phyloP scores from a whole-genome alignment of 257 asterid species.

The Anisodus acutangulus region DNA sequence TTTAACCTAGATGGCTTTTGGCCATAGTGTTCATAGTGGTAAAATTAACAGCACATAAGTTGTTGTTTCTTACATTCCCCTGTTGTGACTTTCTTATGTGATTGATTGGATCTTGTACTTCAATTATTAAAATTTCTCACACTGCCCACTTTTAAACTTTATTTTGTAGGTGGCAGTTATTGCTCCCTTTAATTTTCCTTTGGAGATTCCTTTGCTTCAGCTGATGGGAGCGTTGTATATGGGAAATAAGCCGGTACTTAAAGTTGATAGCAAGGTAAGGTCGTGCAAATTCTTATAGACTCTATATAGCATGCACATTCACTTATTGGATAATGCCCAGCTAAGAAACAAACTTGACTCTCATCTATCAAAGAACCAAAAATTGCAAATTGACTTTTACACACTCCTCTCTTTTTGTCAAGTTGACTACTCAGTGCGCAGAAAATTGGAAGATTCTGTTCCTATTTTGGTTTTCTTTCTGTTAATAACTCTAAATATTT shows the following conservation, averaged over 20 bases:
- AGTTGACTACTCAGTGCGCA: neutral
- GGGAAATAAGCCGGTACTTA: constrained; percentile 98
- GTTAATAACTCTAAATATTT: neutral
- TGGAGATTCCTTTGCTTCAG: constrained; percentile 97
- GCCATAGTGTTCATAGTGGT: neutral
- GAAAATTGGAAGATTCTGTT: neutral
- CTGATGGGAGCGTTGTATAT: constrained; percentile 97
- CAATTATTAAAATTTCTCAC: neutral
- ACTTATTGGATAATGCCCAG: neutral
- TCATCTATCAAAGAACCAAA: constrained; percentile 15
- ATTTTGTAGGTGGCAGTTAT: constrained; percentile 71
- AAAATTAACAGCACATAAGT: neutral
- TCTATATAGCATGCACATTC: neutral
- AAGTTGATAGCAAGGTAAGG: constrained; percentile 93
- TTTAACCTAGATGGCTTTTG: neutral
- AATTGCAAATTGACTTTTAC: neutral
- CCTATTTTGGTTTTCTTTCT: neutral
- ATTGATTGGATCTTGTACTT: neutral
- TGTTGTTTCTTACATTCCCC: neutral
- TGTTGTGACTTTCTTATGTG: neutral
- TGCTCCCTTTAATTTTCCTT: constrained; percentile 94
- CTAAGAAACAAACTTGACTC: neutral
- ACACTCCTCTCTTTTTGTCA: neutral
- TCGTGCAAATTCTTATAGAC: neutral
- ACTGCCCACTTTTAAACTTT: neutral